phyloP scores from a whole-genome alignment of 192 early-diverging fungal species.

The Allomyces javanicus region DNA sequence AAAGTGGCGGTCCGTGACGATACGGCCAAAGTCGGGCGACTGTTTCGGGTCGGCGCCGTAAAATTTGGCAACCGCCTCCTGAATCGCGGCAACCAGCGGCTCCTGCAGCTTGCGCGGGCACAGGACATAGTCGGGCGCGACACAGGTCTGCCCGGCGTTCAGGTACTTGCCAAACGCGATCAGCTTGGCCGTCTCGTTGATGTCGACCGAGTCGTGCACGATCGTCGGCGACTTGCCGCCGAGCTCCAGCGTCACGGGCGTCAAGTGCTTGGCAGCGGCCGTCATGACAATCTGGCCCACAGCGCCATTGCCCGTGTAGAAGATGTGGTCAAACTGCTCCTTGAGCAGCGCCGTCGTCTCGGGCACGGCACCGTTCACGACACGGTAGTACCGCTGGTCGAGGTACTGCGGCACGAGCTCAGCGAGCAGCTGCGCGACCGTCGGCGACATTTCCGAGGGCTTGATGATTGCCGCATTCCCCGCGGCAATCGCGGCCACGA shows the following conservation, averaged over 20 bases:
- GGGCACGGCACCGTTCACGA: slow-evolving; percentile 53
- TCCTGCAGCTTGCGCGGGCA: slow-evolving; percentile 35
- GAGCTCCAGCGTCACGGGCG: slow-evolving; percentile 78
- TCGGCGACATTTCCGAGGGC: slow-evolving; percentile 60
- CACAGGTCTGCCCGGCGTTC: slow-evolving; percentile 81
- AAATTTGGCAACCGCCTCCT: slow-evolving; percentile 16
- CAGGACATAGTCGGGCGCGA: slow-evolving; percentile 71
- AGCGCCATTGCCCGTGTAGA: slow-evolving; percentile 67
- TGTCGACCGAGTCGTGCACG: slow-evolving; percentile 27
- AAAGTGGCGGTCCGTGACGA: slow-evolving; percentile 51
- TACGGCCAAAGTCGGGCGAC: slow-evolving; percentile 39
- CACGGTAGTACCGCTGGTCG: slow-evolving; percentile 34
- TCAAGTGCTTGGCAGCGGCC: slow-evolving; percentile 68
- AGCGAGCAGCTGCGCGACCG: slow-evolving; percentile 40
- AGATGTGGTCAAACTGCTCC: slow-evolving; percentile 71
- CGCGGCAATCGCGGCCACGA: slow-evolving; percentile 69
- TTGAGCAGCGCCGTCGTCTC: slow-evolving; percentile 59
- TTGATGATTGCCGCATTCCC: slow-evolving; percentile 71
- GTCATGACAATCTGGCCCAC: slow-evolving; percentile 66
- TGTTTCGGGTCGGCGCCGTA: slow-evolving; percentile 25
- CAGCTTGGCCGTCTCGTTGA: slow-evolving; percentile 41
- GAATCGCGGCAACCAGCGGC: slow-evolving; percentile 34
- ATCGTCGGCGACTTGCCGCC: slow-evolving; percentile 74
- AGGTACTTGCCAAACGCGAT: slow-evolving; percentile 60
- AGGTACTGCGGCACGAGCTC: slow-evolving; percentile 53